Evolutionary conservation across 2,329 filamentous ascomycete species (phyloP).

Genomic region (Cytospora schulzeri): DNA sequence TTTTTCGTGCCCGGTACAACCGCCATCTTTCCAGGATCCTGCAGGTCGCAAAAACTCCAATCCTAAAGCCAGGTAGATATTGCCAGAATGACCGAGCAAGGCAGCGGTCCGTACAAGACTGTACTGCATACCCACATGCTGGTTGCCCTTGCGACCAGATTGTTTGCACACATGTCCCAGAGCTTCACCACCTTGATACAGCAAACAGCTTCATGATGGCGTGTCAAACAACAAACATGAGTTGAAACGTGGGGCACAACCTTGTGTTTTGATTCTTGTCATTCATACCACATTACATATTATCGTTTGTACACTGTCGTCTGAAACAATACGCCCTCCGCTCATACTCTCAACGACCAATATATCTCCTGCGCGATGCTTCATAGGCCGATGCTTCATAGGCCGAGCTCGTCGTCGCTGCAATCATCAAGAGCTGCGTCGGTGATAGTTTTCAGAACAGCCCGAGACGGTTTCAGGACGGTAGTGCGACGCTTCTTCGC

Average conservation of each 20-base stretch:
- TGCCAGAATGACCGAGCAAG: neutral
- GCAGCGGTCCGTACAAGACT: neutral
- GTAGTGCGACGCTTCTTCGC: conserved; percentile 21
- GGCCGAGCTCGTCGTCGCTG: conserved; percentile 28
- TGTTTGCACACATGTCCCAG: neutral
- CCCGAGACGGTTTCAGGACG: conserved; percentile 16
- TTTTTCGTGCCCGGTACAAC: neutral
- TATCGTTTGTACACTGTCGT: neutral
- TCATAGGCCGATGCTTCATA: too few species aligned
- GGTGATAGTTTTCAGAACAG: conserved; percentile 19
- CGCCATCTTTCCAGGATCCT: neutral
- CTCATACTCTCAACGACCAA: neutral
- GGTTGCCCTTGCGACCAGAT: neutral
- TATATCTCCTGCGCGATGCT: neutral
- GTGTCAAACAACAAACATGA: neutral
- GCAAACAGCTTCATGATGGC: conserved; percentile 13
- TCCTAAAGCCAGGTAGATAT: neutral
- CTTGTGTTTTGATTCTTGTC: conserved; percentile 6
- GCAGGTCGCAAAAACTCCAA: neutral
- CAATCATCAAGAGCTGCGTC: conserved; percentile 13
- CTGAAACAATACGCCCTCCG: neutral
- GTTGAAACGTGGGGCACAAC: neutral
- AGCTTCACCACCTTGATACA: conserved; percentile 14
- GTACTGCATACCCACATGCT: neutral
- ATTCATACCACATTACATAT: neutral